These are phyloP conservation scores for Coelastrella sp. DNA, from an alignment of 139 green algal genomes.

Conservation along the genomic window DNA sequence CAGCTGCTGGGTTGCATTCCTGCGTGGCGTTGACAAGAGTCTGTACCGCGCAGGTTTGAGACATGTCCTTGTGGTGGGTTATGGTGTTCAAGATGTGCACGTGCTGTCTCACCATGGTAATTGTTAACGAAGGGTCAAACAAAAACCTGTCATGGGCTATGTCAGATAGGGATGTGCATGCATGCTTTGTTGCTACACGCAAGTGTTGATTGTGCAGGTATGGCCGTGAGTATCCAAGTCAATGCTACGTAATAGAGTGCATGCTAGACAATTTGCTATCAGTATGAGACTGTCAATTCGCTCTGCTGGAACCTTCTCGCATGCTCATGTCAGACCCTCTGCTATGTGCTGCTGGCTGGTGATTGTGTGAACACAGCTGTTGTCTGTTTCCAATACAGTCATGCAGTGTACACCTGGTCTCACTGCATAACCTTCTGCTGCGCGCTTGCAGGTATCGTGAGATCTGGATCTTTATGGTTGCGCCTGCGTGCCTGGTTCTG, in stretches of 20 bases:
- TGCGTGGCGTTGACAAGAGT: background rate
- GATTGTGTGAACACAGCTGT: background rate
- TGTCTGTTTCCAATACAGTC: background rate
- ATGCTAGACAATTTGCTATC: no score
- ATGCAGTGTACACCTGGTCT: background rate
- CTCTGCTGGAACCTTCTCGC: no score
- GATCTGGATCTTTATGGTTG: constrained; percentile 29
- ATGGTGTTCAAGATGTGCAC: background rate
- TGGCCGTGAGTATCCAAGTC: no score
- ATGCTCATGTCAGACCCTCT: no score
- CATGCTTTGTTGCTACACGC: no score
- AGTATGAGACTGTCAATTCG: no score
- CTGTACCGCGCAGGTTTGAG: background rate
- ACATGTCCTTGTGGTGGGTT: background rate
- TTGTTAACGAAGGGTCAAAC: background rate
- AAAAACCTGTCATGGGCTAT: background rate
- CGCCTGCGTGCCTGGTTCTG: background rate
- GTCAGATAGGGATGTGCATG: background rate
- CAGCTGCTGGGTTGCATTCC: background rate
- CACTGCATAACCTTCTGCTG: background rate
- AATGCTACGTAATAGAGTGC: no score
- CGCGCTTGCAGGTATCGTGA: constrained; percentile 7
- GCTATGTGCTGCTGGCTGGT: no score
- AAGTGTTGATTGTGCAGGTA: no score
- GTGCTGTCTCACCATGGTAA: background rate